Evolutionary conservation across 2,329 filamentous ascomycete species (phyloP), one percentile per base, ranked within the genome.

Genomic region (Diaporthe nobilis): DNA sequence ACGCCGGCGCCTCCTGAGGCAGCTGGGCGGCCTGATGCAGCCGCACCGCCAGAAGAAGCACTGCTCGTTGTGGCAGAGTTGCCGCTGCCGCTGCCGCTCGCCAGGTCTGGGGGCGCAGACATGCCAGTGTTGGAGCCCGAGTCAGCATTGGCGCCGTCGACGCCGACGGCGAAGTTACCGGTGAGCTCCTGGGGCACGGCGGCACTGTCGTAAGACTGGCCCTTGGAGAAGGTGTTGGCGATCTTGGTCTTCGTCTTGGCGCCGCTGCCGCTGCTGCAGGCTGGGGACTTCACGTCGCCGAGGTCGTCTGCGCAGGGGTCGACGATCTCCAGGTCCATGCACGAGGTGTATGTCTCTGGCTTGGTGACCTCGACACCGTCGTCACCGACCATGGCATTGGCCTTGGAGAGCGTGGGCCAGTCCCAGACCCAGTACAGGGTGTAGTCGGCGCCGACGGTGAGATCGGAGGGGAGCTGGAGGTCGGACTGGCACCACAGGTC

Each of bases 351-450:
- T 73, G 85, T 81, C 77, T 83, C 84, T 1, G 81, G 80, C 3
- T 79, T 80, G 25, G 79, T 79, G 74, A 85, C 78, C 4, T 79
- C 78, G 61, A 81, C 81, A 63, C 84, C 86, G 28, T 80, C 81
- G 22, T 84, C 82, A 49, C 78, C 76, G 55, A 78, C 79, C 42
- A 79, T 77, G 70, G 80, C 78, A 25, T 80, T 79, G 60, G 84
- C 81, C 68, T 82, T 74, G 79, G 83, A 82, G 47, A 91, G 87
- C 20, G 91, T 92, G 3, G 93, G 93, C 95, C 95, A 99, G 84
- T 98, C 94, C 97, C 97, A 98, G 61, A 98, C 93, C 96, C 96
- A 98, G 87, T 98, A 98, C 71, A 98, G 85, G 4, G 95, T 96
- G 83, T 96, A 94, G 39, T 89, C 88, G 42, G 92, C 90, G 60